Evolutionary conservation across 1,139 yeast species (phyloP).

Genomic region (Fermentozyma sake): DNA sequence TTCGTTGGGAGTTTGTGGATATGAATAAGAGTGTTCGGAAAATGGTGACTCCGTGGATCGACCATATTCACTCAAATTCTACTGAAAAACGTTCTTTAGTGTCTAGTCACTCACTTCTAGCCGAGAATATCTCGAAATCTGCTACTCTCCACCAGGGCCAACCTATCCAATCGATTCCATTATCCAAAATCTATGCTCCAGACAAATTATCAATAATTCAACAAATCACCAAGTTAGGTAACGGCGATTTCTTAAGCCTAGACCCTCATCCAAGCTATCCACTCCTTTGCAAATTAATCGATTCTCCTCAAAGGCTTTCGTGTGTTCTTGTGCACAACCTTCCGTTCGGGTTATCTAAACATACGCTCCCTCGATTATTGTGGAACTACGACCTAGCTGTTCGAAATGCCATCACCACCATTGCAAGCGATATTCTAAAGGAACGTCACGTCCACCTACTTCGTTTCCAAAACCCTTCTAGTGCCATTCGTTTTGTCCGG

Average conservation of each 20-base stretch:
- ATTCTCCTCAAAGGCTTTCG: conserved; percentile 1
- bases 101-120: no score
- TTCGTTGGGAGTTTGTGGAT: conserved; percentile 41
- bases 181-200: no score
- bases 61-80: no score
- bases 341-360: conserved; percentile 36
- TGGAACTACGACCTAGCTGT: conserved; percentile 38
- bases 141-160: no score
- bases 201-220: no score
- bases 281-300: background rate
- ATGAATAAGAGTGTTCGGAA: no score
- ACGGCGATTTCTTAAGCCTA: no score
- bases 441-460: conserved; percentile 34
- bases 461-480: conserved; percentile 42
- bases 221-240: no score
- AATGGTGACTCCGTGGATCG: conserved; percentile 28
- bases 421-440: conserved; percentile 23
- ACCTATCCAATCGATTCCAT: no score
- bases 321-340: conserved; percentile 35
- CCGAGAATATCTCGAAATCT: no score
- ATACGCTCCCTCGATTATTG: conserved; percentile 27
- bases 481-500: conserved; percentile 52
- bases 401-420: conserved; percentile 15
- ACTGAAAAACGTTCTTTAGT: no score
- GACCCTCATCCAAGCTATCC: background rate